A percentile compares a stretch with the other conserved stretches of the same genome.
Evolutionary conservation across 495 filamentous ascomycete genomes (phyloP).

Genomic region (Lophium mytilinum): DNA sequence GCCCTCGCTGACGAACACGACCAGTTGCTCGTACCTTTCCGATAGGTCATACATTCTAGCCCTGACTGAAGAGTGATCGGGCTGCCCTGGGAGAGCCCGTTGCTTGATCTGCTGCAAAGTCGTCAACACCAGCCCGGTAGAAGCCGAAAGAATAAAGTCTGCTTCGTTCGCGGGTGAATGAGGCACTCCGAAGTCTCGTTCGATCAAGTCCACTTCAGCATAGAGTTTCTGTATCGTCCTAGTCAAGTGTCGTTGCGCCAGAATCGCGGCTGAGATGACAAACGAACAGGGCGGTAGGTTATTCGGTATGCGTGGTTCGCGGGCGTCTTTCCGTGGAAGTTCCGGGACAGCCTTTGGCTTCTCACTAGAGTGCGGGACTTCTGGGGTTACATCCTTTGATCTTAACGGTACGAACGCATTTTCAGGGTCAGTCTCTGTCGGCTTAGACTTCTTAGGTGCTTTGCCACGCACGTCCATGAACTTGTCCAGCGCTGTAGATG

Average conservation of each 20-base stretch:
- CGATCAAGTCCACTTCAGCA: constrained; percentile 47
- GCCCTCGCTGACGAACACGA: constrained; percentile 60
- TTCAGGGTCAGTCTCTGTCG: background rate
- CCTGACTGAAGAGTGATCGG: constrained; percentile 40
- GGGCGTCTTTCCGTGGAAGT: background rate
- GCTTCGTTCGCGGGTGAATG: constrained; percentile 50
- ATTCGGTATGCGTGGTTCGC: constrained; percentile 16
- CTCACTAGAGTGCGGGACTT: background rate
- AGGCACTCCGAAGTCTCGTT: constrained; percentile 46
- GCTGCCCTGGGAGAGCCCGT: constrained; percentile 51
- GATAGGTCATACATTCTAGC: constrained; percentile 49
- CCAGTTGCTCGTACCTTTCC: constrained; percentile 57
- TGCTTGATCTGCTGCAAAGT: constrained; percentile 70
- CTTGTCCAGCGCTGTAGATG: constrained; percentile 22
- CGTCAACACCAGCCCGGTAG: constrained; percentile 60
- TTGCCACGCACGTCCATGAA: constrained; percentile 24
- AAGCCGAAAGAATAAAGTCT: constrained; percentile 66
- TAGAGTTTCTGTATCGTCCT: constrained; percentile 42
- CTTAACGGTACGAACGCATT: background rate
- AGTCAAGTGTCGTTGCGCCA: constrained; percentile 39
- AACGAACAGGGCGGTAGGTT: constrained; percentile 32
- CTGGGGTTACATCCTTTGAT: background rate
- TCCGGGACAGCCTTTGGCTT: background rate
- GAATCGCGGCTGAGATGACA: constrained; percentile 44
- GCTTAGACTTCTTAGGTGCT: background rate